A percentile compares a stretch with the other conserved stretches of the same genome.
Evolutionary conservation across 768 basidiomycete species (phyloP).

Genomic region (Boletus speciosus): DNA sequence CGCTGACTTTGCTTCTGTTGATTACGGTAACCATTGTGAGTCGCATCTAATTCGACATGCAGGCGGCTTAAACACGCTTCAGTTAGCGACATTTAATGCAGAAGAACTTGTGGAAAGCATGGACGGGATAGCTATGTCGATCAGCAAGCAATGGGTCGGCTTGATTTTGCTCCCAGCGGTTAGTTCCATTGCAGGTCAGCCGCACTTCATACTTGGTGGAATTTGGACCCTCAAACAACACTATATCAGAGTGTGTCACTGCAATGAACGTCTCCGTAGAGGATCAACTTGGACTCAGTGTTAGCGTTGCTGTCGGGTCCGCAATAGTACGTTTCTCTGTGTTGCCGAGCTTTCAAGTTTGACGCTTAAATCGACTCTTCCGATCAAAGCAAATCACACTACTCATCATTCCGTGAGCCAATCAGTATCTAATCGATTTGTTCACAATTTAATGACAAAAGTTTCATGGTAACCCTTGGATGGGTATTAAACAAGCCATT

Average conservation of each 20-base stretch:
- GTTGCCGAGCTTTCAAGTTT: not conserved
- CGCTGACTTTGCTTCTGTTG: conserved; percentile 53
- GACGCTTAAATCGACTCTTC: not conserved
- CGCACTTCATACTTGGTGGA: not conserved
- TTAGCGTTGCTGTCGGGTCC: conserved; percentile 81
- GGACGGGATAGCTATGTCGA: conserved; percentile 64
- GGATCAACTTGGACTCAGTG: conserved; percentile 76
- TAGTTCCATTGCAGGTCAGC: conserved; percentile 69
- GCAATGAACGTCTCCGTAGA: conserved; percentile 88
- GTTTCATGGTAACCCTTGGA: conserved; percentile 68
- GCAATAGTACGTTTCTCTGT: conserved; percentile 52
- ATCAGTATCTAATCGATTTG: not conserved
- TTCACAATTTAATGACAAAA: conserved; percentile 26
- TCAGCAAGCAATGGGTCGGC: conserved; percentile 87
- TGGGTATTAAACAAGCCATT: conserved; percentile 83
- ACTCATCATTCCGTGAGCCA: conserved; percentile 74
- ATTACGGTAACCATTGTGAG: conserved; percentile 60
- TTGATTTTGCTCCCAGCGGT: conserved; percentile 86
- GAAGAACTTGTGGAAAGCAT: conserved; percentile 82
- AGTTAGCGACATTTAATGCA: conserved; percentile 59
- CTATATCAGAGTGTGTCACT: conserved; percentile 69
- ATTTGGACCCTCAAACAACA: not conserved
- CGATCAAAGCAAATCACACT: conserved; percentile 69
- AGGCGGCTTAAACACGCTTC: not conserved
- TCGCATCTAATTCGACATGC: conserved; percentile 5